phyloP scores from a whole-genome alignment of 176 grass and related monocot genomes.

The Aegilops longissima region DNA sequence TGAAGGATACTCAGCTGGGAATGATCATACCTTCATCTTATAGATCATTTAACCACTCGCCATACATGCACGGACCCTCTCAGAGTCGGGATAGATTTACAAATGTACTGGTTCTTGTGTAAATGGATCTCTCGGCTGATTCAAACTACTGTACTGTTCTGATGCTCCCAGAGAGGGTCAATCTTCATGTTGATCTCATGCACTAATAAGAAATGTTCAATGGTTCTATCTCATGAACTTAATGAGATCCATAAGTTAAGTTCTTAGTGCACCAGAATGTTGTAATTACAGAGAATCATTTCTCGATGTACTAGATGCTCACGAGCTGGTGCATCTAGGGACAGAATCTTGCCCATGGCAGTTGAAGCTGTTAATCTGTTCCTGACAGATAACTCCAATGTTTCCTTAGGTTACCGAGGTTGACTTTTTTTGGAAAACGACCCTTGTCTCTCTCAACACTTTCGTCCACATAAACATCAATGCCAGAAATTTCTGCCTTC shows the following conservation, averaged over 20 bases:
- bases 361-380: neutral
- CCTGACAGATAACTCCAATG: neutral
- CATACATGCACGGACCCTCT: neutral
- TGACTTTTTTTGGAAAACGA: too few relatives aligned
- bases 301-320: neutral
- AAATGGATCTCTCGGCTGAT: neutral
- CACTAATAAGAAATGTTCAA: neutral
- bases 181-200: neutral
- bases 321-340: neutral
- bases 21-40: slow-evolving; percentile 17
- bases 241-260: neutral
- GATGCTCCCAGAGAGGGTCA: neutral
- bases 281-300: neutral
- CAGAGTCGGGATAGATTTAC: slow-evolving; percentile 10
- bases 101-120: neutral
- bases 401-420: neutral
- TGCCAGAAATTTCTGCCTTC: too few relatives aligned
- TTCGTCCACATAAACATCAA: too few relatives aligned
- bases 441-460: too few relatives aligned
- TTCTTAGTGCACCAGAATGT: neutral
- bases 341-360: neutral
- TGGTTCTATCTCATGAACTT: neutral
- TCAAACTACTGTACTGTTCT: neutral
- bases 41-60: slow-evolving; percentile 26
- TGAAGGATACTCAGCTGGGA: slow-evolving; percentile 51